A percentile compares a stretch with the other conserved stretches of the same genome.
Evolutionary conservation across 2,329 filamentous ascomycete genomes (phyloP).

Genomic region (Chalaropsis thielavioides): DNA sequence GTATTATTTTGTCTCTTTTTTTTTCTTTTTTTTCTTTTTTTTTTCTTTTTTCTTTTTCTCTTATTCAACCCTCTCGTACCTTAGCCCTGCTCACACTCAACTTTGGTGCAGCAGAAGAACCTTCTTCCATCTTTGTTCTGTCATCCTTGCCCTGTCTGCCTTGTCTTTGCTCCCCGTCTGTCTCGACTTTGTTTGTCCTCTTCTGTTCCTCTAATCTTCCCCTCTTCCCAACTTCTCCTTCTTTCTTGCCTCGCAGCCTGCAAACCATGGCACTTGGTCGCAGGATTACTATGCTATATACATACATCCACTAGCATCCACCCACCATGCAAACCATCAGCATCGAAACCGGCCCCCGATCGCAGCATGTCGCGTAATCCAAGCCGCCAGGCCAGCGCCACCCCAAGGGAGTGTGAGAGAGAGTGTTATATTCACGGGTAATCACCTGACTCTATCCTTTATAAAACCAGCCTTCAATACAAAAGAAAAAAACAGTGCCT

Average conservation of each 20-base stretch:
- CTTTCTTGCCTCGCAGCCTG: neutral
- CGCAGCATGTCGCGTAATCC: neutral
- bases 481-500: neutral
- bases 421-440: neutral
- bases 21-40: neutral
- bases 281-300: neutral
- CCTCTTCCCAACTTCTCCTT: neutral
- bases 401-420: neutral
- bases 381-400: neutral
- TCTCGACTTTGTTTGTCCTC: too few species aligned
- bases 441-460: neutral
- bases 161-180: too few species aligned
- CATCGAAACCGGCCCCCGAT: neutral
- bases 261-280: neutral
- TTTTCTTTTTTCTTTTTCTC: neutral
- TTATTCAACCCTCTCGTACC: neutral
- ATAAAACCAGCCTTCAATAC: neutral
- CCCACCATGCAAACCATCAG: neutral
- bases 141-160: too few species aligned
- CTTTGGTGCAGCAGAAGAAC: too few species aligned
- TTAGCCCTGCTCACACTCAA: neutral
- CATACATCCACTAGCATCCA: neutral
- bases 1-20: neutral
- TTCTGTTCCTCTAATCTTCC: neutral
- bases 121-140: too few species aligned